Percentiles rank a stretch among this genome's conserved stretches.
Evolutionary conservation across 2,329 filamentous ascomycete genomes (phyloP).

Genomic region (Orbilia oligospora): DNA sequence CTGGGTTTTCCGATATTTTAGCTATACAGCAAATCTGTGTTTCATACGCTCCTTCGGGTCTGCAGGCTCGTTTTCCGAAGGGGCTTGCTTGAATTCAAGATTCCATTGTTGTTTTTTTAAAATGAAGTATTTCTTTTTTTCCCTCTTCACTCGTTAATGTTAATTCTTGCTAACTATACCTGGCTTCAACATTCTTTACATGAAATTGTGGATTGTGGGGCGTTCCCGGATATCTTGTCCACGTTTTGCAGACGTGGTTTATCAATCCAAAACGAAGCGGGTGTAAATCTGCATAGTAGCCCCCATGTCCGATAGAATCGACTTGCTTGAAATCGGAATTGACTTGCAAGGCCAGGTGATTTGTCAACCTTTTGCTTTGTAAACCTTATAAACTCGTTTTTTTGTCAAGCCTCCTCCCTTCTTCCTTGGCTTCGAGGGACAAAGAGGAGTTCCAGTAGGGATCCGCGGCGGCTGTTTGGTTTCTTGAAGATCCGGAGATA

Average conservation of each 20-base stretch:
- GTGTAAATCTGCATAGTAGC: conserved; percentile 3
- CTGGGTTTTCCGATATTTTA: background rate
- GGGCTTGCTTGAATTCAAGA: background rate
- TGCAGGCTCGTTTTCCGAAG: conserved; percentile 14
- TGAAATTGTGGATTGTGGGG: conserved; percentile 2
- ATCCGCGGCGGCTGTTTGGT: conserved; percentile 28
- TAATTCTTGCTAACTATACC: background rate
- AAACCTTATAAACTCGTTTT: too few relatives aligned
- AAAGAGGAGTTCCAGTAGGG: conserved; percentile 13
- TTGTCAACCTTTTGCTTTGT: conserved; percentile 37
- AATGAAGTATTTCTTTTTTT: background rate
- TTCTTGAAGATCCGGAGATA: conserved; percentile 36
- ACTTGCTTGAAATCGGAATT: conserved; percentile 19
- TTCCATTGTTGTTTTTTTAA: background rate
- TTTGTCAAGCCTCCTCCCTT: background rate
- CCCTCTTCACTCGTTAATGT: background rate
- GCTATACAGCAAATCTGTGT: background rate
- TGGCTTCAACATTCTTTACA: background rate
- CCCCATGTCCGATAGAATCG: conserved; percentile 3
- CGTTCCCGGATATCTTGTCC: conserved; percentile 14
- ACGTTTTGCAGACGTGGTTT: conserved; percentile 14
- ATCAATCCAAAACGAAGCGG: conserved; percentile 17
- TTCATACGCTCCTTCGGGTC: background rate
- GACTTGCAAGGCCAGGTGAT: conserved; percentile 27
- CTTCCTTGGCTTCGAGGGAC: background rate